Base-by-base conservation (phyloP, 768 basidiomycete species). In the Naganishia antarctica region DNA sequence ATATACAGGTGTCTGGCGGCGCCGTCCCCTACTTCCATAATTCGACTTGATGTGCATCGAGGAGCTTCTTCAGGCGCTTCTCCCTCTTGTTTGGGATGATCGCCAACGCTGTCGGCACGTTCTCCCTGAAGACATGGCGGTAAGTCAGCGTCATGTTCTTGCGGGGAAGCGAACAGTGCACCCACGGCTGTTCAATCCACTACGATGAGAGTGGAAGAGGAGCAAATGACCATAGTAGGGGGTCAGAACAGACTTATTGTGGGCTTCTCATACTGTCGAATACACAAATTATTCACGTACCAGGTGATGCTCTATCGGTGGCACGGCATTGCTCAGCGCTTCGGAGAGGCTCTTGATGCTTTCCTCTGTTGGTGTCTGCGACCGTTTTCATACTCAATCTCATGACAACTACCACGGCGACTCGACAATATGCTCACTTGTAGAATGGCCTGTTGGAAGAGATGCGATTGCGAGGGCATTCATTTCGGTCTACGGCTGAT, bases 111-210 rank as follows among this genome's bases (percentile, higher is more conserved):
- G 77, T 78, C 0, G 77, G 74, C 28, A 63, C 66, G 60, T 74
- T 71, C 48, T 78, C 77, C 7, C 75, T 76, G 59, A 9, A 7
- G 18, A 18, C 46, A 1, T 8, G 37, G n/a, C 23, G 23, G 31
- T 59, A 32, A 61, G 44, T 63, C 34, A 41, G 43, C 31, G 44
- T 13, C 18, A n/a, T 11, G n/a, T 41, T 49, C 16, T 41, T 23
- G n/a, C 18, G 4, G 46, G 32, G 44, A 21, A 4, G 26, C 9
- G 11, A 4, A n/a, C 21, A 11, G 11, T n/a, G 34, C 5, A 70
- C 73, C 68, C 37, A 76, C 75, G 77, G 77, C 47, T 76, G 71
- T 65, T 78, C 77, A 29, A 73, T 70, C 77, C 77, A 78, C 69
- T 70, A 41, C 44, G n/a, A 46, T n/a, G 26, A 7, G 12, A 9